These are phyloP conservation scores for Neurospora tetrasperma DNA, from an alignment of 495 filamentous ascomycete genomes.

Conservation along the genomic window DNA sequence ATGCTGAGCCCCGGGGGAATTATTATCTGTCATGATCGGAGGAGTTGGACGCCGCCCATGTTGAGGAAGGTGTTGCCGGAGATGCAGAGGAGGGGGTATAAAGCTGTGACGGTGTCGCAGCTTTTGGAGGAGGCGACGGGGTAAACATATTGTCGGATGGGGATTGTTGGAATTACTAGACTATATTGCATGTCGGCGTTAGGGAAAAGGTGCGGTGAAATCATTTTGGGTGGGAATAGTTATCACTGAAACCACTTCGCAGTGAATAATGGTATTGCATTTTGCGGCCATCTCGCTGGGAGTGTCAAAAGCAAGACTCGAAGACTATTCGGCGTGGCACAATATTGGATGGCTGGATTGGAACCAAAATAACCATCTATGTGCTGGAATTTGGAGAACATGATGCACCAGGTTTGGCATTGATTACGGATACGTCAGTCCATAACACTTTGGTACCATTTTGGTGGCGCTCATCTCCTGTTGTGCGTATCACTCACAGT, in stretches of 20 bases:
- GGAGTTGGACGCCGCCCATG: conserved; percentile 71
- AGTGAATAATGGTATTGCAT: too few species aligned
- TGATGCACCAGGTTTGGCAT: neutral
- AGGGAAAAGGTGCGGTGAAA: neutral
- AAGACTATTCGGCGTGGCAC: neutral
- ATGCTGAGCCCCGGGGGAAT: conserved; percentile 67
- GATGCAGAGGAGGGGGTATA: conserved; percentile 55
- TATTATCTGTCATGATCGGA: conserved; percentile 73
- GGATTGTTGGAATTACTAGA: neutral
- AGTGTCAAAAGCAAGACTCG: too few species aligned
- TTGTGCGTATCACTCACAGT: neutral
- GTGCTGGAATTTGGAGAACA: neutral
- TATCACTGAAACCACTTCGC: neutral
- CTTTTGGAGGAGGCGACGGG: conserved; percentile 36
- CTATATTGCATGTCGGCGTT: neutral
- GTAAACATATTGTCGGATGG: neutral
- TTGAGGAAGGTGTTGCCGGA: conserved; percentile 58
- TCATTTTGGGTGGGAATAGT: neutral
- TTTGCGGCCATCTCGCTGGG: too few species aligned
- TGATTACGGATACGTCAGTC: neutral
- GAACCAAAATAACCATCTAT: neutral
- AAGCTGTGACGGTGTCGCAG: conserved; percentile 55
- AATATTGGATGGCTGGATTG: neutral
- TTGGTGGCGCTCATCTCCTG: neutral
- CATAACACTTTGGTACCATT: neutral